Evolutionary conservation across 495 filamentous ascomycete species (phyloP).

Genomic region (Tuber melanosporum): DNA sequence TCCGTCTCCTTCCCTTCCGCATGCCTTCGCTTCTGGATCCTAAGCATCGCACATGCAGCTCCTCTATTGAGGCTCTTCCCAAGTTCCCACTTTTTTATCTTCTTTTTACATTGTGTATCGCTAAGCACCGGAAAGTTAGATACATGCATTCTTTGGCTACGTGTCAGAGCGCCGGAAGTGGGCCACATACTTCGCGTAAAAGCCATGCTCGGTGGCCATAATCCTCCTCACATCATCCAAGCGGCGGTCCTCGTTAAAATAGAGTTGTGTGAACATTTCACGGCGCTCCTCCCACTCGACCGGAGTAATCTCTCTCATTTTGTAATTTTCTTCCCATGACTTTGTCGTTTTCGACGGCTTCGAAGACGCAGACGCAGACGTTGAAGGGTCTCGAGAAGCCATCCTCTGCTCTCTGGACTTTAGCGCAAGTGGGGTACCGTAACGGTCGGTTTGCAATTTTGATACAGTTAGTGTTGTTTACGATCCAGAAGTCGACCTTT

Average conservation of each 20-base stretch:
- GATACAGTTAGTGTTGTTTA: not conserved
- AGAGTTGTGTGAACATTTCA: conserved; percentile 9
- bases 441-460: not conserved
- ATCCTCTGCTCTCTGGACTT: conserved; percentile 1
- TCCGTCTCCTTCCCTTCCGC: conserved; percentile 5
- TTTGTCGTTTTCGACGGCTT: conserved; percentile 2
- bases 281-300: conserved; percentile 18
- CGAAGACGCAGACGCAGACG: not conserved
- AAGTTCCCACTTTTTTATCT: conserved; percentile 14
- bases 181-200: conserved; percentile 22
- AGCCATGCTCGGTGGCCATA: conserved; percentile 12
- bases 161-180: not conserved
- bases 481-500: not conserved
- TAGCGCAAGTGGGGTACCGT: not conserved
- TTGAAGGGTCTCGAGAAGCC: not conserved
- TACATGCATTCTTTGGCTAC: not conserved
- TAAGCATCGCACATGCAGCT: conserved; percentile 13
- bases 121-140: conserved; percentile 9
- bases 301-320: conserved; percentile 1
- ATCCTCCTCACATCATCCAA: conserved; percentile 17
- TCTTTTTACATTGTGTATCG: conserved; percentile 19
- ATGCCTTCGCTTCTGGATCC: conserved; percentile 4
- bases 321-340: conserved; percentile 14
- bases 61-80: conserved; percentile 16
- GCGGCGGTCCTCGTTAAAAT: conserved; percentile 9